Evolutionary conservation across 139 green algal species (phyloP).

Genomic region (Picochlorum costavermella): DNA sequence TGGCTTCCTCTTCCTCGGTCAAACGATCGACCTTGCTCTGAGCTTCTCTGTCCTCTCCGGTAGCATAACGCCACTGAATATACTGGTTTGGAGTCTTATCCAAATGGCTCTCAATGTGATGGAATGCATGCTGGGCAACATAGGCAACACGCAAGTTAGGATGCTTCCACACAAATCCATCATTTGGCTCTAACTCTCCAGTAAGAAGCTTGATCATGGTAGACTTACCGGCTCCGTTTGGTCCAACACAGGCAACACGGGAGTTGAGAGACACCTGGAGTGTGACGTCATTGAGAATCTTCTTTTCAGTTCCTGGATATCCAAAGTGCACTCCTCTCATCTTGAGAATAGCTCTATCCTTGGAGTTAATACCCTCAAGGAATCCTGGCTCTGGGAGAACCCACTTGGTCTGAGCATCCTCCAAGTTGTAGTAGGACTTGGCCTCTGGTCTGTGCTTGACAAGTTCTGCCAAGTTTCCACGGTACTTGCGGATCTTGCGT

Average conservation of each 20-base stretch:
- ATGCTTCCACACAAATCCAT: conserved; percentile 78
- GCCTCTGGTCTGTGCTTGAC: conserved; percentile 79
- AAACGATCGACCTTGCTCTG: conserved; percentile 59
- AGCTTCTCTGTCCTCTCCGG: conserved; percentile 82
- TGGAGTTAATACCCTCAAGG: conserved; percentile 91
- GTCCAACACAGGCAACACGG: conserved; percentile 70
- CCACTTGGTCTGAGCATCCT: conserved; percentile 51
- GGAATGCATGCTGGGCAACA: conserved; percentile 92
- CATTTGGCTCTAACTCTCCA: conserved; percentile 65
- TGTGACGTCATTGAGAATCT: conserved; percentile 55
- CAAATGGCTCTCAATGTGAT: conserved; percentile 73
- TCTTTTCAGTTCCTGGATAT: conserved; percentile 66
- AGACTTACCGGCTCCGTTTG: conserved; percentile 88
- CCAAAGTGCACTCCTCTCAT: conserved; percentile 68
- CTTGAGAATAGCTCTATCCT: conserved; percentile 92
- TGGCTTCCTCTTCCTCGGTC: conserved; percentile 77
- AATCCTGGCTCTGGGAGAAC: conserved; percentile 81
- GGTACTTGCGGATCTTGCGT: conserved; percentile 73
- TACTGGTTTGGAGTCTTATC: conserved; percentile 57
- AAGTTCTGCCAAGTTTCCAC: conserved; percentile 86
- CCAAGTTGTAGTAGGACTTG: conserved; percentile 75
- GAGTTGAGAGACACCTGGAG: conserved; percentile 68
- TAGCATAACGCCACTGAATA: conserved; percentile 88
- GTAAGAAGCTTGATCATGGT: conserved; percentile 85
- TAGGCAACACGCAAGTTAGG: conserved; percentile 91